phyloP scores from a whole-genome alignment of 1,284 basidiomycete genomes.

The Leccinum angustisporum region DNA sequence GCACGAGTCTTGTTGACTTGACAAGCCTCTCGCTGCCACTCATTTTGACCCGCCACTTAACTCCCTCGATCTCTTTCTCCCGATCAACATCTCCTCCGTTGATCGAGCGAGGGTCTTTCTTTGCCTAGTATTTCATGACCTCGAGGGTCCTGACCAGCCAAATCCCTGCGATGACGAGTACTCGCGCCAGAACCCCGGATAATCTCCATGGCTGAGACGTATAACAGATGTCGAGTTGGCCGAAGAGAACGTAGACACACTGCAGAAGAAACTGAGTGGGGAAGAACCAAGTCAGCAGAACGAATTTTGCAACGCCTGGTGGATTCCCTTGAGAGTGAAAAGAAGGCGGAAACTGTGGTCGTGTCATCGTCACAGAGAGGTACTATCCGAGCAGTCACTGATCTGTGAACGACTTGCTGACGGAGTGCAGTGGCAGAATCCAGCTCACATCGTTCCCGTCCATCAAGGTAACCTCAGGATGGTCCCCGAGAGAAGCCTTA shows the following conservation, averaged over 20 bases:
- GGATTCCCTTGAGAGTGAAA: conserved; percentile 47
- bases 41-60: conserved; percentile 78
- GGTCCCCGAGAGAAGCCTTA: conserved; percentile 40
- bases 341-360: conserved; percentile 40
- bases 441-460: conserved; percentile 29
- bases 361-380: conserved; percentile 29
- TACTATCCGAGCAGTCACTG: conserved; percentile 8
- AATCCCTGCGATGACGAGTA: conserved; percentile 71
- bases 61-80: conserved; percentile 80
- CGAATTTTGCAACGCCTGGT: conserved; percentile 65
- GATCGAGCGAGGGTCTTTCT: conserved; percentile 77
- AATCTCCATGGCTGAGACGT: conserved; percentile 53
- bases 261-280: conserved; percentile 64
- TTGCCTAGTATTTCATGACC: conserved; percentile 77
- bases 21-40: conserved; percentile 61
- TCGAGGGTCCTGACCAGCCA: conserved; percentile 54
- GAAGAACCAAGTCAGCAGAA: conserved; percentile 61
- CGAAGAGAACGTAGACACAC: conserved; percentile 67
- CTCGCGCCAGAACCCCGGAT: conserved; percentile 48
- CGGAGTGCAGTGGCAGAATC: conserved; percentile 22
- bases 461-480: conserved; percentile 25
- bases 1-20: conserved; percentile 7
- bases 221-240: conserved; percentile 50
- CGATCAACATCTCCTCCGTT: conserved; percentile 65
- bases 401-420: conserved; percentile 13